These are phyloP conservation scores for Pedinophyceae sp. DNA, from an alignment of 139 green algal genomes.

Conservation along the genomic window DNA sequence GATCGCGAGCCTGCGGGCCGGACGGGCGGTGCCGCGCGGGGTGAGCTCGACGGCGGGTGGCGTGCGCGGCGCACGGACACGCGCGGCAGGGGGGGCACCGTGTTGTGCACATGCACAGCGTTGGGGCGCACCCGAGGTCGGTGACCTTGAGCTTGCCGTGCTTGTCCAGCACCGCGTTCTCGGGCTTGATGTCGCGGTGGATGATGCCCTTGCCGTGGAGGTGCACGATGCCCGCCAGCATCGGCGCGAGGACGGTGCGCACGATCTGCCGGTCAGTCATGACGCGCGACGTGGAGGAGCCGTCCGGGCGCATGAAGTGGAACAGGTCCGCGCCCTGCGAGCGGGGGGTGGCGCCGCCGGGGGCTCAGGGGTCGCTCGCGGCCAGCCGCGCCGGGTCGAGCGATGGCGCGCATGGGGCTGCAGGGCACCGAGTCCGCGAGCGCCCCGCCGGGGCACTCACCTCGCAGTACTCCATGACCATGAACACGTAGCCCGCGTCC, in stretches of 20 bases:
- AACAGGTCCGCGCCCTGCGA: constrained; percentile 21
- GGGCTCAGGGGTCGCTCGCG: no score
- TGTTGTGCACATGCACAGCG: no score
- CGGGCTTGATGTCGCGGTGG: constrained; percentile 4
- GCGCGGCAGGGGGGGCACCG: no score
- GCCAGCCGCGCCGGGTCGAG: no score
- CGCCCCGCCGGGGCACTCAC: background rate
- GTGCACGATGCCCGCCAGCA: background rate
- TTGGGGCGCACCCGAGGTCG: background rate
- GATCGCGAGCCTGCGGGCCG: background rate
- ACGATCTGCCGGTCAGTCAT: constrained; percentile 16
- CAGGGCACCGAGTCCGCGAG: constrained; percentile 1
- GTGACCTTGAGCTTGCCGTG: background rate
- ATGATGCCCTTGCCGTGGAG: background rate
- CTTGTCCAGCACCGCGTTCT: constrained; percentile 7
- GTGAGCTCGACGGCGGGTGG: background rate
- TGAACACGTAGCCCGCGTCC: constrained; percentile 1
- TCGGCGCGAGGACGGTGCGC: no score
- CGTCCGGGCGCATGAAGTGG: constrained; percentile 17
- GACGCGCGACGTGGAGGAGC: no score
- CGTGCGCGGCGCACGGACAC: background rate
- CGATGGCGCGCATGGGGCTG: no score
- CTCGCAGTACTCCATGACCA: constrained; percentile 1
- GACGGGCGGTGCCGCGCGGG: no score
- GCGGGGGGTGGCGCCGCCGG: no score